Conservation (phyloP, 1,284 basidiomycete species). For the Porogramme epimiltina region DNA sequence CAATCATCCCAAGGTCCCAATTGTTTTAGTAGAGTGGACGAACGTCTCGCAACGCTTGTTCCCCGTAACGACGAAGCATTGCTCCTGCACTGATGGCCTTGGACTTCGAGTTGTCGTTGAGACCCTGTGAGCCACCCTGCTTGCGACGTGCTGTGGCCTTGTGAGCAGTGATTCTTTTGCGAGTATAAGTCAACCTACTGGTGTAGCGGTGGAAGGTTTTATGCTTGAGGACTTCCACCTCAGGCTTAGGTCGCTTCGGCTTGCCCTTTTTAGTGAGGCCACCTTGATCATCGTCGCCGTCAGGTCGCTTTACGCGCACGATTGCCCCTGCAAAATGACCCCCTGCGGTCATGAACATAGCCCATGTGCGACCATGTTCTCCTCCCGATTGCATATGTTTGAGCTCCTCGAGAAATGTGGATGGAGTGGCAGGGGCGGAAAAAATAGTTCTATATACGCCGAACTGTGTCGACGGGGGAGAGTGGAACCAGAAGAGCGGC, state of each 20-base stretch:
- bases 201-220: conserved; percentile 99
- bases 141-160: conserved; percentile 84
- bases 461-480: conserved; percentile 82
- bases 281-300: conserved; percentile 46
- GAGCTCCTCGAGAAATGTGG: conserved; percentile 58
- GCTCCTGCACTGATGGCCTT: conserved; percentile 96
- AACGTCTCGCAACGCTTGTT: conserved; percentile 89
- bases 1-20: background rate
- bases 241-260: conserved; percentile 59
- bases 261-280: conserved; percentile 55
- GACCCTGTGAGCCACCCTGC: conserved; percentile 93
- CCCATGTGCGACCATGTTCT: conserved; percentile 79
- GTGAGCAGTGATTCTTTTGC: background rate
- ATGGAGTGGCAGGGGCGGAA: conserved; percentile 43
- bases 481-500: conserved; percentile 89
- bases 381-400: conserved; percentile 65
- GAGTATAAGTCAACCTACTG: conserved; percentile 51
- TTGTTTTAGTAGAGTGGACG: conserved; percentile 27
- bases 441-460: conserved; percentile 86
- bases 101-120: conserved; percentile 93
- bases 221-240: conserved; percentile 82
- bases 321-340: conserved; percentile 97
- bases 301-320: conserved; percentile 64
- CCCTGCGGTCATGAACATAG: conserved; percentile 94
- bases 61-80: conserved; percentile 92